Conservation (phyloP, 2,329 filamentous ascomycete species). For the Trichophyton benhamiae region DNA sequence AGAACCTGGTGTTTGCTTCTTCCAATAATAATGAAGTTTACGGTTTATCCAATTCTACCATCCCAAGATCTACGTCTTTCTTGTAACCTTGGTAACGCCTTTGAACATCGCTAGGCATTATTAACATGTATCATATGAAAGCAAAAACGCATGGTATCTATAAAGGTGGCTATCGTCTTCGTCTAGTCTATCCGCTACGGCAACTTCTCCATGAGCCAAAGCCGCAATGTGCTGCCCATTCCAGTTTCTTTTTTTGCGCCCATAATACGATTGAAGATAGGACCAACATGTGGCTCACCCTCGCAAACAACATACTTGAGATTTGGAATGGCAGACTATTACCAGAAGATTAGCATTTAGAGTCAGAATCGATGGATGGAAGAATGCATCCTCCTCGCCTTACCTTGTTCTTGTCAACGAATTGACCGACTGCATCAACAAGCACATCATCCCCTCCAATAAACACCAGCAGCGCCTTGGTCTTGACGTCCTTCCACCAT, state of each 20-base stretch:
- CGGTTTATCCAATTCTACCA: neutral
- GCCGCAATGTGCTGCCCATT: constrained; percentile 29
- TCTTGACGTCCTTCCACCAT: constrained; percentile 43
- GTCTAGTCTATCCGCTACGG: neutral
- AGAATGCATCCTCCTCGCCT: constrained; percentile 18
- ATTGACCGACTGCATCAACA: constrained; percentile 44
- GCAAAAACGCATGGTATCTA: neutral
- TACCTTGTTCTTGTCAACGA: constrained; percentile 37
- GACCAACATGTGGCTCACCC: constrained; percentile 32
- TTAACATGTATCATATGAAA: neutral
- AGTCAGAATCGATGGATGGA: neutral
- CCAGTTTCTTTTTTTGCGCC: constrained; percentile 26
- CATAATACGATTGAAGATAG: constrained; percentile 30
- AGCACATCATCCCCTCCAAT: constrained; percentile 44
- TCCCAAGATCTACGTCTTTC: no score
- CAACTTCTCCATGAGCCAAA: constrained; percentile 20
- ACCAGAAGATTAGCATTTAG: neutral
- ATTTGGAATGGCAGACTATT: constrained; percentile 18
- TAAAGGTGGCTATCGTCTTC: neutral
- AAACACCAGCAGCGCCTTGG: constrained; percentile 41
- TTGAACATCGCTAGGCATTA: no score
- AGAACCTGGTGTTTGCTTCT: neutral
- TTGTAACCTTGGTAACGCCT: no score
- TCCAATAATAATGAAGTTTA: neutral
- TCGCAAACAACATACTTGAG: constrained; percentile 27